Base-by-base conservation (phyloP, 345 rosid species). In the Eucalyptus regnans region DNA sequence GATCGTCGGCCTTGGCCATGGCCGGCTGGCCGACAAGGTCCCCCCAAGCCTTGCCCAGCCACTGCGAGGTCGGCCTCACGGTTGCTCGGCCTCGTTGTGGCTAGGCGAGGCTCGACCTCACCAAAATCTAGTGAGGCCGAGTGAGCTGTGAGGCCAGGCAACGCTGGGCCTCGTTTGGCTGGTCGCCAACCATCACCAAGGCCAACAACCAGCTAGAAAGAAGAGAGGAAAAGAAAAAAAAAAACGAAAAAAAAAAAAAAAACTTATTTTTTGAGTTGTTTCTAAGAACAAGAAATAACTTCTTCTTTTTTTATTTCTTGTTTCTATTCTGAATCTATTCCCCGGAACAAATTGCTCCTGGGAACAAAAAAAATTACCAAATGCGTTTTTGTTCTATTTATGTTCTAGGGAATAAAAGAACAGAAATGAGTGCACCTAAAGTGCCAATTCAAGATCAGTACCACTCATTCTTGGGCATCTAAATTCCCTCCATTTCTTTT, bases 351-450 rank as follows among this genome's bases (percentile, higher is more conserved):
- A 17, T 51, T 18, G 56, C 22, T 51, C 4, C 1, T 0, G 0
- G 9, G 1, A 52, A 52, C 4, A 52, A 52, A 52, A 51, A 13
- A 51, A 52, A 52, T 52, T 52, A 18, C 18, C 1, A 52, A 52
- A 52, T 0, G 0, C 0, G 0, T 52, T 52, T 3, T 18, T 52
- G 2, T 1, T 51, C 2, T 7, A 17, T 18, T 52, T 52, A 0
- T 17, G 0, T 52, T 52, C 2, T 0, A 0, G 1, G 0, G 0
- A 52, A 52, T 4, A 52, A 52, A 52, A 52, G 2, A 18, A 52
- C 1, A 18, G 4, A 52, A 52, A 52, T 52, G 2, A 0, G 9
- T 52, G 4, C 56, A 51, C 56, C 22, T 20, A 12, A 41, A 11
- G 16, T 20, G 84, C 48, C 29, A 41, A 20, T 76, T 37, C 13